Conservation (phyloP, 768 basidiomycete genomes). For the Boletellus sp. region DNA sequence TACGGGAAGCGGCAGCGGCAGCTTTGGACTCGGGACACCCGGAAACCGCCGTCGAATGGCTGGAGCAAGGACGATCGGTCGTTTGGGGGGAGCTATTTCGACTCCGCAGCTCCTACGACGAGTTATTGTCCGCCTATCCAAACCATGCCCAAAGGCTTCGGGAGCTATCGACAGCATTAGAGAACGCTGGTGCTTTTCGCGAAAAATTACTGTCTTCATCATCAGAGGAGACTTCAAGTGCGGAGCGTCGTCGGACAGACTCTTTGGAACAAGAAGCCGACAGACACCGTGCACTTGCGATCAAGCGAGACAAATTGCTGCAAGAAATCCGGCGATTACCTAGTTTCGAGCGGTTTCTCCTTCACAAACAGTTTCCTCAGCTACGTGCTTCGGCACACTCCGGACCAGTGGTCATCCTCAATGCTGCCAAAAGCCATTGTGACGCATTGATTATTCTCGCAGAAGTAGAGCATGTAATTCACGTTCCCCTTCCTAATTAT, state of each 20-base stretch:
- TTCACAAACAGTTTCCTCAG: neutral
- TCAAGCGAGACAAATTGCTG: neutral
- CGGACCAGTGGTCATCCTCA: constrained; percentile 33
- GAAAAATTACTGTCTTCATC: neutral
- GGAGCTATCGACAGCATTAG: neutral
- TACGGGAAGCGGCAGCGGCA: constrained; percentile 21
- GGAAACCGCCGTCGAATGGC: constrained; percentile 13
- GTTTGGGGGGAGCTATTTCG: constrained; percentile 14
- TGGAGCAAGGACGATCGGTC: constrained; percentile 16
- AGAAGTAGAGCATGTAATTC: neutral
- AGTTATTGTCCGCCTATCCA: constrained; percentile 2
- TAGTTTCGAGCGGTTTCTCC: constrained; percentile 6
- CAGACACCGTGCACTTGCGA: constrained; percentile 5
- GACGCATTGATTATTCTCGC: constrained; percentile 26
- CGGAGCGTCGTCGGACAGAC: neutral
- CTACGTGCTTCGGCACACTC: constrained; percentile 13
- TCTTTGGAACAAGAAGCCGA: constrained; percentile 2
- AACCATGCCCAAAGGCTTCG: constrained; percentile 3
- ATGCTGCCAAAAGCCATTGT: constrained; percentile 27
- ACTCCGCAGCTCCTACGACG: constrained; percentile 10
- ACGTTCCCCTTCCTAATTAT: constrained; percentile 5
- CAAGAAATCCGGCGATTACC: neutral
- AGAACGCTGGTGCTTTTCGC: neutral
- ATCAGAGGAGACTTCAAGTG: neutral
- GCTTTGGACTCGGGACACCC: constrained; percentile 11